Evolutionary conservation across 1,284 basidiomycete genomes (phyloP), one percentile per base, ranked within the genome.

Genomic region (Ceratobasidium sp.): DNA sequence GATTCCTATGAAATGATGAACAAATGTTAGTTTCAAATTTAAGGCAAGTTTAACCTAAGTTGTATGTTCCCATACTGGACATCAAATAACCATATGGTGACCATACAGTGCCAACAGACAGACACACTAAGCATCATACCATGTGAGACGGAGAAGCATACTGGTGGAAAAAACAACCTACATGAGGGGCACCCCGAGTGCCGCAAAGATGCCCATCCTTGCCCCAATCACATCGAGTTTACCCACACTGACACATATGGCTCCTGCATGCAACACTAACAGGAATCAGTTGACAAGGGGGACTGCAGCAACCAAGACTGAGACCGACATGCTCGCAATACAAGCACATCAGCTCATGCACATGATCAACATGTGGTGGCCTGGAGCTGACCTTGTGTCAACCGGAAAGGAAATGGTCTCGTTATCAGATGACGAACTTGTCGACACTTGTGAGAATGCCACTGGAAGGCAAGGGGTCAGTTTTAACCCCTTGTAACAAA

Each of bases 311-410:
- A 2, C 54, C 18, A 38, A 33, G 30, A 3, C 54, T n/a, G 33
- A 58, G 18, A 18, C 14, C 3, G 54, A 58, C 54, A 1, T 18
- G 7, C 30, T 40, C 14, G 18, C 36, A 1, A 36, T 58, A 36
- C 30, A 21, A 23, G 54, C 18, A 3, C n/a, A 18, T 9, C 36
- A 36, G 16, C 30, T 58, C n/a, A 58, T 36, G 8, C 9, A 36
- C 16, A 58, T 14, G 2, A 6, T 36, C 36, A n/a, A 58, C 54
- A 58, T 58, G 54, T 58, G 54, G 54, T 58, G 33, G 33, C 33
- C 54, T 23, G 36, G 54, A 28, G 36, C n/a, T 18, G 36, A 58
- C 23, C 33, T 58, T 28, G 54, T 58, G n/a, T 18, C 33, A 11
- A 40, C 36, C 8, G 36, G 54, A 11, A 38, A 40, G 21, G 54